These are phyloP conservation scores for Rhodotorula graminis DNA, from an alignment of 768 basidiomycete genomes.

Conservation along the genomic window DNA sequence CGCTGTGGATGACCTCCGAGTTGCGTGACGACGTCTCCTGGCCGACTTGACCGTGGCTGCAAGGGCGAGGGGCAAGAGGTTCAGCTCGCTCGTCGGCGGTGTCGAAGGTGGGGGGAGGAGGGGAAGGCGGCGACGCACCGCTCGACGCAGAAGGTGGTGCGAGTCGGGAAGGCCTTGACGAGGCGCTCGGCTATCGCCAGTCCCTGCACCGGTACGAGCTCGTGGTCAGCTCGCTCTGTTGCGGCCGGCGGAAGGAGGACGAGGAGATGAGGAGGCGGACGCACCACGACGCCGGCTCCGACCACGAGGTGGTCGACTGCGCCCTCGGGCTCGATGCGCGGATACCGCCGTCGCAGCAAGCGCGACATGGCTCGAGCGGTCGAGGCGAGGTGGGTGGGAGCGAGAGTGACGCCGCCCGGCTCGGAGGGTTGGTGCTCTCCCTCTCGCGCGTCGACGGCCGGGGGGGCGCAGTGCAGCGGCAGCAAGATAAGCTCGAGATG, in stretches of 20 bases:
- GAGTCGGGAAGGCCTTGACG: conserved; percentile 58
- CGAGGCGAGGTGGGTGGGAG: too few species aligned
- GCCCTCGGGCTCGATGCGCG: conserved; percentile 62
- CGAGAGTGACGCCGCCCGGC: too few species aligned
- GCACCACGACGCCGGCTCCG: conserved; percentile 64
- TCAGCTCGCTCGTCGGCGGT: too few species aligned
- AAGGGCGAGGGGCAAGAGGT: too few species aligned
- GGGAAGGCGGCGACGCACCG: conserved; percentile 52
- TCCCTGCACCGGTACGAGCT: conserved; percentile 51
- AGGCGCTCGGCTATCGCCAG: conserved; percentile 77
- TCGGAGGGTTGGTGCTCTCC: too few species aligned
- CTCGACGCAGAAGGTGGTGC: conserved; percentile 76
- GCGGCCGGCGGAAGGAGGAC: neutral
- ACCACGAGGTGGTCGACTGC: conserved; percentile 78
- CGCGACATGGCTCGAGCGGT: neutral
- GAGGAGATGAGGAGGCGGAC: neutral
- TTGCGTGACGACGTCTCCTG: conserved; percentile 86
- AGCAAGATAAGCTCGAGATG: too few species aligned
- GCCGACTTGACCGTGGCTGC: conserved; percentile 54
- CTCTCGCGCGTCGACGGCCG: too few species aligned
- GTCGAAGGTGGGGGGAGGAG: neutral
- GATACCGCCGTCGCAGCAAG: conserved; percentile 12
- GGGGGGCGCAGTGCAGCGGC: too few species aligned
- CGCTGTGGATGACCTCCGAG: conserved; percentile 87
- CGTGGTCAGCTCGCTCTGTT: conserved; percentile 50